Evolutionary conservation across 306 rosid species (phyloP), one percentile per base, ranked within the genome.

Genomic region (Senna tora): DNA sequence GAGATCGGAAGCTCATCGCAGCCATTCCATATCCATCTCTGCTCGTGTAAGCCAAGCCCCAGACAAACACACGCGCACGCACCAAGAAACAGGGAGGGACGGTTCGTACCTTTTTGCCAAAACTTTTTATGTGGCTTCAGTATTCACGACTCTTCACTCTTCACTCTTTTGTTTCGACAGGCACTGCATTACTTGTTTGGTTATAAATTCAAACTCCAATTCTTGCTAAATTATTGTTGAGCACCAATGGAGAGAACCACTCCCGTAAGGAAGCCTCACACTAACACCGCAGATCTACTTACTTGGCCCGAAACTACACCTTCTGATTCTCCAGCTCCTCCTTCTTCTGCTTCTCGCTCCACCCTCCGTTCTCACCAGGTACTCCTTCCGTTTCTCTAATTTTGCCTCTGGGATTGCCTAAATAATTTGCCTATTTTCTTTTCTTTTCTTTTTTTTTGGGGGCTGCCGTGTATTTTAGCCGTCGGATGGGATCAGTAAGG

Each of bases 401-500:
- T 46, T 5, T n/a, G 36, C 32, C 7, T 4, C 14, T 6, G 30
- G 30, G 30, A 25, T 25, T 25, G 30, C 2, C 2, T 25, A 25
- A 25, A 25, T 25, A 25, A 25, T 25, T 25, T 25, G 30, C 4
- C 20, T 57, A 39, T 19, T 1, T 17, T 19, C 4, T 39, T 54
- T 45, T 1, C 25, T 13, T 2, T 17, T 19, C 4, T 39, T 54
- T 45, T 1, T 34, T 13, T 2, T 60, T 4, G 65, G 61, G 13
- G 14, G 17, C 41, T 36, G 17, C 5, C 14, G 51, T 70, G 41
- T 15, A 67, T 76, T 77, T 21, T 65, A 94, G 99, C 99, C 99
- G 71, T 94, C 97, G 61, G 97, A 91, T 91, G 99, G 99, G 89
- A 91, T 94, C 90, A 82, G 92, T 21, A 94, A 91, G 83, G 97